phyloP scores from a whole-genome alignment of 2,329 filamentous ascomycete species.

The Chrysosporium queenslandicum region DNA sequence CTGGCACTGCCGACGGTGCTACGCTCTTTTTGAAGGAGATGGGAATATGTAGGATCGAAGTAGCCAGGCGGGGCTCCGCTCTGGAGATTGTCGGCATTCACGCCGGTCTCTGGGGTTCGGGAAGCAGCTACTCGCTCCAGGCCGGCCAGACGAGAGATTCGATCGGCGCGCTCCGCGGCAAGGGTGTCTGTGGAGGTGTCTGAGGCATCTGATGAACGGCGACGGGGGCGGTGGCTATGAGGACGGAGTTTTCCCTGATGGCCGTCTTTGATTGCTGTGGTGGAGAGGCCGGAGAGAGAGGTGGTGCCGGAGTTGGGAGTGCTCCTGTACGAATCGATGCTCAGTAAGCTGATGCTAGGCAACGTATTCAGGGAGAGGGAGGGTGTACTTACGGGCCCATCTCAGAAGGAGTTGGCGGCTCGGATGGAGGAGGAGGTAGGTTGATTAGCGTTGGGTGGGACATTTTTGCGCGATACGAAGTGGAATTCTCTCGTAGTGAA shows the following conservation, averaged over 20 bases:
- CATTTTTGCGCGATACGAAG: conserved; percentile 45
- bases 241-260: conserved; percentile 70
- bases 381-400: conserved; percentile 59
- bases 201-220: conserved; percentile 49
- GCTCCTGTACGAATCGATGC: conserved; percentile 47
- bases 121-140: conserved; percentile 69
- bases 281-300: conserved; percentile 81
- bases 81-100: background rate
- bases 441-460: conserved; percentile 67
- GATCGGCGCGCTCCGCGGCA: conserved; percentile 85
- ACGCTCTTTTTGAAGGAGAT: conserved; percentile 58
- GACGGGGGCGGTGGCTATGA: conserved; percentile 43
- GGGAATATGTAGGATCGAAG: conserved; percentile 31
- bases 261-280: conserved; percentile 92
- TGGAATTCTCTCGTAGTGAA: background rate
- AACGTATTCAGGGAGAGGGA: conserved; percentile 12
- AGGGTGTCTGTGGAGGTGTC: conserved; percentile 59
- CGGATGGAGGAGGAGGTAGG: conserved; percentile 69
- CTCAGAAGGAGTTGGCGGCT: conserved; percentile 77
- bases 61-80: conserved; percentile 1
- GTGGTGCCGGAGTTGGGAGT: conserved; percentile 90
- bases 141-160: conserved; percentile 89
- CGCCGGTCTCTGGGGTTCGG: background rate
- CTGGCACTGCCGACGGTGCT: conserved; percentile 87
- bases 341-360: no score